These are phyloP conservation scores for Aspergillus viridinutans DNA, from an alignment of 2,329 filamentous ascomycete species.

Conservation along the genomic window DNA sequence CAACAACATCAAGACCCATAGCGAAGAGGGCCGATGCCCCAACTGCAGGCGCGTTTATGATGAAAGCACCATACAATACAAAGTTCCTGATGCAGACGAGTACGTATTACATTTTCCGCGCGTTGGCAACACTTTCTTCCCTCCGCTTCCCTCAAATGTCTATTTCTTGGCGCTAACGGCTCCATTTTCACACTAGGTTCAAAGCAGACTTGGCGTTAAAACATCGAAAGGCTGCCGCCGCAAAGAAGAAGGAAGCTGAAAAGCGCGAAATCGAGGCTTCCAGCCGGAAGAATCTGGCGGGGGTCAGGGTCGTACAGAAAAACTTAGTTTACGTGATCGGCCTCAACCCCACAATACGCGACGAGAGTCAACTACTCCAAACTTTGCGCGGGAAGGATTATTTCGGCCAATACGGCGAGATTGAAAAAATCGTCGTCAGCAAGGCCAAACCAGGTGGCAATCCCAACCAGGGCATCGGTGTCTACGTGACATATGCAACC, in stretches of 20 bases:
- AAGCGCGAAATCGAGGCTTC: conserved; percentile 95
- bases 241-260: conserved; percentile 88
- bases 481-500: conserved; percentile 95
- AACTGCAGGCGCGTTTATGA: conserved; percentile 94
- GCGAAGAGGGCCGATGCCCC: conserved; percentile 89
- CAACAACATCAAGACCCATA: conserved; percentile 98
- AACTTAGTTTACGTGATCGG: conserved; percentile 98
- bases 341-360: conserved; percentile 82
- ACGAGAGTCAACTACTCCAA: conserved; percentile 80
- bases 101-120: conserved; percentile 48
- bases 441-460: conserved; percentile 75
- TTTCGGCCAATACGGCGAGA: conserved; percentile 97
- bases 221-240: conserved; percentile 87
- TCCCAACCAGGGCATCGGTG: conserved; percentile 79
- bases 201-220: conserved; percentile 56
- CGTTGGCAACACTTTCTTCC: background rate
- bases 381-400: conserved; percentile 88
- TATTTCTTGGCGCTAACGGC: conserved; percentile 18
- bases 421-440: conserved; percentile 98
- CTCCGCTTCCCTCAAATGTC: background rate
- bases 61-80: conserved; percentile 95
- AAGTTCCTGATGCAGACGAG: conserved; percentile 92
- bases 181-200: conserved; percentile 33
- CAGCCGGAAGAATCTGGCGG: conserved; percentile 91
- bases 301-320: conserved; percentile 94